These are phyloP conservation scores for Rhizoctonia solani DNA, from an alignment of 1,284 basidiomycete species.

Conservation along the genomic window DNA sequence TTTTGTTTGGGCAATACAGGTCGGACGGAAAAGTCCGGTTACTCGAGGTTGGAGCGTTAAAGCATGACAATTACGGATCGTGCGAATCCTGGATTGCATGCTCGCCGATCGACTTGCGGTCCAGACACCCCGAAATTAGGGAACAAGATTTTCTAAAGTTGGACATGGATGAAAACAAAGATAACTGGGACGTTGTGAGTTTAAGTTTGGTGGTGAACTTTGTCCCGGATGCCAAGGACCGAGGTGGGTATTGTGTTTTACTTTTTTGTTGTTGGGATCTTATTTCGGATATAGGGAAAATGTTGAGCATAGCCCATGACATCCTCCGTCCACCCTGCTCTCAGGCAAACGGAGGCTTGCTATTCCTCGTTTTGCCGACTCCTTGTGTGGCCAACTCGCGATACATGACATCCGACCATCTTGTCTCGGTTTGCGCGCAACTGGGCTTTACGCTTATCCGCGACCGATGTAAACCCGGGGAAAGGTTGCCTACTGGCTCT, in stretches of 20 bases:
- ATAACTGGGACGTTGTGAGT: constrained; percentile 76
- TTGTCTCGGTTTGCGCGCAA: constrained; percentile 60
- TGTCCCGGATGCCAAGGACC: constrained; percentile 70
- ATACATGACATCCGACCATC: constrained; percentile 66
- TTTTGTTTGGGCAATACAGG: background rate
- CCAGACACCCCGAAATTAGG: constrained; percentile 73
- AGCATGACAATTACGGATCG: constrained; percentile 74
- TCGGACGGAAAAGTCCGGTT: constrained; percentile 44
- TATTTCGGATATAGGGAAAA: constrained; percentile 57
- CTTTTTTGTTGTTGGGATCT: background rate
- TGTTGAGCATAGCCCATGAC: constrained; percentile 67
- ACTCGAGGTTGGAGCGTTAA: constrained; percentile 84
- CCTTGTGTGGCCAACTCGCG: constrained; percentile 84
- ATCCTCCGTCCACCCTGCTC: constrained; percentile 53
- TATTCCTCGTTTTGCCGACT: constrained; percentile 80
- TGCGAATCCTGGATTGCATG: constrained; percentile 71
- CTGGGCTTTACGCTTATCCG: constrained; percentile 68
- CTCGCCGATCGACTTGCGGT: constrained; percentile 78
- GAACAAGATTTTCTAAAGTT: constrained; percentile 82
- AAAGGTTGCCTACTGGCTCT: constrained; percentile 79
- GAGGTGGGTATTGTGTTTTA: constrained; percentile 59
- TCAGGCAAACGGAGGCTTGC: constrained; percentile 50
- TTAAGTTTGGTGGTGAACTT: constrained; percentile 88
- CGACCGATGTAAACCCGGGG: constrained; percentile 65
- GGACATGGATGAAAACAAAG: constrained; percentile 52